Conservation (phyloP, 1,139 yeast genomes). For the Scheffersomyces insectosa region DNA sequence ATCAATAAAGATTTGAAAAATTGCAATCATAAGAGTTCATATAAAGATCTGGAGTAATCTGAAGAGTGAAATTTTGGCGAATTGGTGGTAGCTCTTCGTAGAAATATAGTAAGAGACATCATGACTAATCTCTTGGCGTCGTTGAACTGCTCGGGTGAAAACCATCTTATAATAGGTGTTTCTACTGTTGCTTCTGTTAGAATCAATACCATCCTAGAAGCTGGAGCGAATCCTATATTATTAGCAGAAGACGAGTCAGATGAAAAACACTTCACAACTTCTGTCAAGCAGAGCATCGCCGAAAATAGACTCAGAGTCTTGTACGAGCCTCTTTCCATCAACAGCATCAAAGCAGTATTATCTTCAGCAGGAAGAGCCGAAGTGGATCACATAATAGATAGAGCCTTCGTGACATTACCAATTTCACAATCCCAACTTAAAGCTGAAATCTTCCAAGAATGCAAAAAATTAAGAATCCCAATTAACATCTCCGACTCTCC, state of each 20-base stretch:
- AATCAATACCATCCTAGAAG: constrained; percentile 45
- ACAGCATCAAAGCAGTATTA: constrained; percentile 24
- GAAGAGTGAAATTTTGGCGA: too few species aligned
- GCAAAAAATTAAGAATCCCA: constrained; percentile 70
- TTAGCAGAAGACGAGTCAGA: constrained; percentile 23
- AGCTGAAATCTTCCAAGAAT: constrained; percentile 43
- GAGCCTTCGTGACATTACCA: constrained; percentile 64
- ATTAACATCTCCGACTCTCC: constrained; percentile 77
- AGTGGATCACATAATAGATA: constrained; percentile 67
- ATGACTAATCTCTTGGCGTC: constrained; percentile 50
- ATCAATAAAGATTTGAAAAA: constrained; percentile 1
- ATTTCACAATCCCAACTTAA: constrained; percentile 25
- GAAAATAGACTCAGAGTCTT: constrained; percentile 28
- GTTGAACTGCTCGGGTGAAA: constrained; percentile 50
- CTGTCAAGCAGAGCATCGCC: constrained; percentile 20
- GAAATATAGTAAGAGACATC: not conserved
- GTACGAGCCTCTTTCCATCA: constrained; percentile 32
- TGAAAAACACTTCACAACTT: constrained; percentile 18
- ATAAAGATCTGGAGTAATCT: too few species aligned
- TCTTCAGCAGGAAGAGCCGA: constrained; percentile 60
- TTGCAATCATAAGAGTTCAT: too few species aligned
- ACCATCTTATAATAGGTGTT: constrained; percentile 64
- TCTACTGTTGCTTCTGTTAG: constrained; percentile 55
- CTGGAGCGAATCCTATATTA: constrained; percentile 62
- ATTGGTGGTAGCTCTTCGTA: too few species aligned